A percentile compares a stretch with the other conserved stretches of the same genome.
Evolutionary conservation across 1,284 basidiomycete species (phyloP).

Genomic region (Ceratobasidium sp.): DNA sequence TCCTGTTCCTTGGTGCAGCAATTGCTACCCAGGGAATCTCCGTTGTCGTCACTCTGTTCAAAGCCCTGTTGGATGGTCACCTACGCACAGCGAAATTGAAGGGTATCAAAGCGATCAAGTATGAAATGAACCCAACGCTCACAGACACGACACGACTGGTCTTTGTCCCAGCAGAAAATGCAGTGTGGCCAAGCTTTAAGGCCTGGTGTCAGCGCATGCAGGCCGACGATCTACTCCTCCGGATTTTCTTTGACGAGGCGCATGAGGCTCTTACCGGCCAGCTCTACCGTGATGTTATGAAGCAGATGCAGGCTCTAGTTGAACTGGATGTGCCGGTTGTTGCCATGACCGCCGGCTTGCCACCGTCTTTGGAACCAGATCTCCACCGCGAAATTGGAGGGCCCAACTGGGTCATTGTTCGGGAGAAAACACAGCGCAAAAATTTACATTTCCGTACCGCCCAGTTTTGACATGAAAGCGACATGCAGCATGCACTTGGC

Average conservation of each 20-base stretch:
- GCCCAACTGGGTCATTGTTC: background rate
- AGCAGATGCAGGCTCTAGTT: background rate
- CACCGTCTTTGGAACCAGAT: background rate
- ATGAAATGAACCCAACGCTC: background rate
- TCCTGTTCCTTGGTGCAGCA: background rate
- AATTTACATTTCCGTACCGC: background rate
- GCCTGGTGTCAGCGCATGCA: background rate
- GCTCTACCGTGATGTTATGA: background rate
- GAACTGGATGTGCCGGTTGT: background rate
- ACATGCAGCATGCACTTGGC: background rate
- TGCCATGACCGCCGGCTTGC: background rate
- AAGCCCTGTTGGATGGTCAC: background rate
- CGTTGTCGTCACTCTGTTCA: background rate
- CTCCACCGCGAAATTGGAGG: background rate
- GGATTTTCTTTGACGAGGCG: slow-evolving; percentile 12
- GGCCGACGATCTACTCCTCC: background rate
- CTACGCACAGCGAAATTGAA: background rate
- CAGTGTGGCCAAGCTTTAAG: background rate
- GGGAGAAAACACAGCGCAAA: slow-evolving; percentile 1
- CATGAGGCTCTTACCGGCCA: background rate
- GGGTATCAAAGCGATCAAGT: background rate
- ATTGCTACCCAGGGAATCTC: background rate
- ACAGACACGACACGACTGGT: background rate
- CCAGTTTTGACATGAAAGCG: background rate
- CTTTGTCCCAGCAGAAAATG: background rate